Evolutionary conservation across 345 rosid species (phyloP).

Genomic region (Ceriops tagal): DNA sequence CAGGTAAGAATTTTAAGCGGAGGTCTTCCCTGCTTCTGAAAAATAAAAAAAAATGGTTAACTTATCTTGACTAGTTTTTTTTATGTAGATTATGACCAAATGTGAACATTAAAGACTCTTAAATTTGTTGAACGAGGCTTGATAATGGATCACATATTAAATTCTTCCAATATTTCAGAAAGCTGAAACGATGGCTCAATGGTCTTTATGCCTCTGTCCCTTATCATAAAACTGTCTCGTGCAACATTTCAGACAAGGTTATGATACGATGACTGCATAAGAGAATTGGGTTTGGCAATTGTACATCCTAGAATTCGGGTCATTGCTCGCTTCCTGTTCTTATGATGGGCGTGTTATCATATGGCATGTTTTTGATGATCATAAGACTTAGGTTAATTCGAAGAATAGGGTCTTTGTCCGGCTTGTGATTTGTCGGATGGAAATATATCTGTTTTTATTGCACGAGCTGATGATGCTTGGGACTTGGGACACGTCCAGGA

Average conservation of each 20-base stretch:
- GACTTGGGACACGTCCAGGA: constrained; percentile 11
- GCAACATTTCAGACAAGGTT: too few relatives aligned
- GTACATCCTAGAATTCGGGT: constrained; percentile 23
- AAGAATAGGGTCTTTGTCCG: constrained; percentile 18
- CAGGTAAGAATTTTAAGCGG: too few relatives aligned
- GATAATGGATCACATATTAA: too few relatives aligned
- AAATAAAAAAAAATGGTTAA: too few relatives aligned
- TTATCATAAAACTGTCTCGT: too few relatives aligned
- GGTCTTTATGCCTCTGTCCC: too few relatives aligned
- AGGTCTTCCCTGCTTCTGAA: too few relatives aligned
- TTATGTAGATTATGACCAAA: background rate
- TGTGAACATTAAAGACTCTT: too few relatives aligned
- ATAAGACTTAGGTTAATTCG: constrained; percentile 18
- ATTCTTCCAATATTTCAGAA: constrained; percentile 7
- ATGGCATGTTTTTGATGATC: constrained; percentile 21
- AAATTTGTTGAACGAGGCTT: too few relatives aligned
- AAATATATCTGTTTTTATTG: constrained; percentile 15
- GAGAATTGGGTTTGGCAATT: constrained; percentile 29
- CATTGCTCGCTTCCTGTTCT: constrained; percentile 23
- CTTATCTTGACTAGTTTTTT: too few relatives aligned
- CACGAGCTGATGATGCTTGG: constrained; percentile 7
- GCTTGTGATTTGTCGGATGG: constrained; percentile 19
- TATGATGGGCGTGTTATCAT: constrained; percentile 19
- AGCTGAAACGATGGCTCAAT: constrained; percentile 11
- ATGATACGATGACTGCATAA: constrained; percentile 12